Evolutionary conservation across 495 filamentous ascomycete species (phyloP).

Genomic region (Aspergillus bertholletiae): DNA sequence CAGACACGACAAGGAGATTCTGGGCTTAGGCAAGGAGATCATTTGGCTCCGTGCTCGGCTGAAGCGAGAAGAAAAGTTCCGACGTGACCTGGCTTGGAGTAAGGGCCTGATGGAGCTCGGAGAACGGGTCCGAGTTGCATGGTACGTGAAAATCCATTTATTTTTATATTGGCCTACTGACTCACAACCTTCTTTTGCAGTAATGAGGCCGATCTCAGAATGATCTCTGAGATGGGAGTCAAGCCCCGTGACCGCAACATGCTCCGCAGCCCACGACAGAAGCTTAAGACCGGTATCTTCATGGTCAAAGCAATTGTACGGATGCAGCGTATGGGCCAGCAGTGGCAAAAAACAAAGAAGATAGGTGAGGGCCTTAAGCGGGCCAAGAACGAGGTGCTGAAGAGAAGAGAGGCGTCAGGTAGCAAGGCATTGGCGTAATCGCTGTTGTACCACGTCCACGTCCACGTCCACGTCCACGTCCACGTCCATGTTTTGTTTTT

Average conservation of each 20-base stretch:
- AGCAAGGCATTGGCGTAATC: slow-evolving; percentile 17
- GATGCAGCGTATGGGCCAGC: slow-evolving; percentile 50
- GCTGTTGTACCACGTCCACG: background rate
- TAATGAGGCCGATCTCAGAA: slow-evolving; percentile 84
- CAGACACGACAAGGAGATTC: slow-evolving; percentile 74
- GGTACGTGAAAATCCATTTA: slow-evolving; percentile 58
- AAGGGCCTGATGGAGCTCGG: slow-evolving; percentile 78
- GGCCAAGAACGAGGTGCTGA: slow-evolving; percentile 42
- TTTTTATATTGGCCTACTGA: slow-evolving; percentile 7
- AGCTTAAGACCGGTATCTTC: slow-evolving; percentile 47
- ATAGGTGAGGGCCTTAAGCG: slow-evolving; percentile 43
- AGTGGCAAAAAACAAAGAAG: slow-evolving; percentile 49
- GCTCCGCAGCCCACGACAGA: slow-evolving; percentile 33
- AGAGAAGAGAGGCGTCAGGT: slow-evolving; percentile 33
- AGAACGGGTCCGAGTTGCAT: slow-evolving; percentile 68
- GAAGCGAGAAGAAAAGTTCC: slow-evolving; percentile 74
- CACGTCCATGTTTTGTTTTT: slow-evolving; percentile 10
- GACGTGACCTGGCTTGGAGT: slow-evolving; percentile 73
- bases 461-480: no score
- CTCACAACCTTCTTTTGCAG: slow-evolving; percentile 45
- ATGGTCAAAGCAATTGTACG: slow-evolving; percentile 51
- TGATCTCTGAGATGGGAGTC: slow-evolving; percentile 77
- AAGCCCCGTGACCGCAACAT: slow-evolving; percentile 34
- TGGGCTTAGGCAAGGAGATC: slow-evolving; percentile 82
- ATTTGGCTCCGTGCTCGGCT: slow-evolving; percentile 79